Evolutionary conservation across 257 asterid species (phyloP), one percentile per base, ranked within the genome.

Genomic region (Nicotiana undulata): DNA sequence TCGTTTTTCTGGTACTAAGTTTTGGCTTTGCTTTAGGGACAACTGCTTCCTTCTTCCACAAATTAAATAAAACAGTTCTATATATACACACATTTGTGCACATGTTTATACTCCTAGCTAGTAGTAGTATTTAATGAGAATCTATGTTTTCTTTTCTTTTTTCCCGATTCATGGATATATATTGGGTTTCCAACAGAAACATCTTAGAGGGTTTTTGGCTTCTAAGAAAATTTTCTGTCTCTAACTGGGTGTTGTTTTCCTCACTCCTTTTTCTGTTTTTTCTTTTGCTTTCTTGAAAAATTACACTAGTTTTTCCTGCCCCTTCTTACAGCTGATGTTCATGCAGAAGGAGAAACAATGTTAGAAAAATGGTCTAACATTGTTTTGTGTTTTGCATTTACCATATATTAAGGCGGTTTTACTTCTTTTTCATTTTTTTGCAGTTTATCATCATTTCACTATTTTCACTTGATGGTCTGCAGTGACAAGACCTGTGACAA

Each of bases 21-120:
- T 82, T 87, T 91, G 94, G 90, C 82, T 88, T 92, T 92, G 92
- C 89, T 90, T 85, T 79, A 89, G 86, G 85, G 94, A 90, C 97
- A 94, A 88, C 82, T 88, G 84, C 82, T 86, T 91, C 90, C 89
- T 91, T 90, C 94, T 89, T 86, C 87, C 82, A 87, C 88, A 86
- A 90, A 91, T 91, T 83, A 84, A 87, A 76, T 82, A 63, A 61
- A 75, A 55, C 24, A 55, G 61, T 18, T 55, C 61, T 7, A 17
- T 55, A 17, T 24, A 55, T 24, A 64, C 61, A 55, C 61, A 64
- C 76, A 63, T 67, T 68, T 83, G 56, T 81, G 77, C 84, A 84
- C 90, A 85, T 86, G 82, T 85, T 90, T 79, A 83, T 84, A 64
- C 82, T 81, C 1, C 10, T 7, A 37, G 10, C 46, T n/a, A n/a